phyloP scores from a whole-genome alignment of 108 stramenopile species.

The Aurantiochytrium sp. region DNA sequence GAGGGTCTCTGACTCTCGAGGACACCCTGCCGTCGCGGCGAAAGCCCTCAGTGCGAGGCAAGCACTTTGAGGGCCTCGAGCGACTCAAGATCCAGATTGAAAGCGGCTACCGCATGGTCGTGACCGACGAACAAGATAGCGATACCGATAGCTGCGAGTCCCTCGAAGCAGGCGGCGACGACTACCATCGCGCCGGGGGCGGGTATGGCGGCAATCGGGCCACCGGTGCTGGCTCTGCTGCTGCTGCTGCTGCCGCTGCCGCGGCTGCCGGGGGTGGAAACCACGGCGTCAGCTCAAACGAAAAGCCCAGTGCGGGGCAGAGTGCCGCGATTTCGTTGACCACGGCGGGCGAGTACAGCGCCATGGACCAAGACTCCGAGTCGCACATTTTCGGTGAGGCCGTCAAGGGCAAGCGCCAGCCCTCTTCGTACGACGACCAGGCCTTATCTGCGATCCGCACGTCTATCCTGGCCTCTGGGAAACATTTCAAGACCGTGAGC shows the following conservation, averaged over 20 bases:
- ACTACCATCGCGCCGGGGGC: too few relatives aligned
- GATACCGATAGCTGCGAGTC: too few relatives aligned
- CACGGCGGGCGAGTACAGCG: too few relatives aligned
- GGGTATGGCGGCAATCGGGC: too few relatives aligned
- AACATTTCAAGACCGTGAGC: background rate
- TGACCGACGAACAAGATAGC: background rate
- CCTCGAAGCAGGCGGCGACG: too few relatives aligned
- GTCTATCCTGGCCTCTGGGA: background rate
- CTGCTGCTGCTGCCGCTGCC: too few relatives aligned
- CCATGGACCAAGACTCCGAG: too few relatives aligned
- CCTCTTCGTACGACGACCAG: background rate
- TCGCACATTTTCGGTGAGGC: background rate
- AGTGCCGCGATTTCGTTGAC: too few relatives aligned
- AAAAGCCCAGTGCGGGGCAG: too few relatives aligned
- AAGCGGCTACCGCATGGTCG: background rate
- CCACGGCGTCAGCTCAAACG: too few relatives aligned
- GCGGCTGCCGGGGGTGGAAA: too few relatives aligned
- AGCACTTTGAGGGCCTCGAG: background rate
- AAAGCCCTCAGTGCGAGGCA: background rate
- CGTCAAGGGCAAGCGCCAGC: background rate
- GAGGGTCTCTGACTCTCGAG: background rate
- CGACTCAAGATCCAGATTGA: background rate
- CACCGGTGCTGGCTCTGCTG: too few relatives aligned
- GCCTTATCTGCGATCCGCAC: background rate
- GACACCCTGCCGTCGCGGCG: background rate